Percentiles rank a stretch among this genome's conserved stretches.
These are phyloP conservation scores for Trifolium fragiferum DNA, from an alignment of 306 rosid species.

Conservation along the genomic window DNA sequence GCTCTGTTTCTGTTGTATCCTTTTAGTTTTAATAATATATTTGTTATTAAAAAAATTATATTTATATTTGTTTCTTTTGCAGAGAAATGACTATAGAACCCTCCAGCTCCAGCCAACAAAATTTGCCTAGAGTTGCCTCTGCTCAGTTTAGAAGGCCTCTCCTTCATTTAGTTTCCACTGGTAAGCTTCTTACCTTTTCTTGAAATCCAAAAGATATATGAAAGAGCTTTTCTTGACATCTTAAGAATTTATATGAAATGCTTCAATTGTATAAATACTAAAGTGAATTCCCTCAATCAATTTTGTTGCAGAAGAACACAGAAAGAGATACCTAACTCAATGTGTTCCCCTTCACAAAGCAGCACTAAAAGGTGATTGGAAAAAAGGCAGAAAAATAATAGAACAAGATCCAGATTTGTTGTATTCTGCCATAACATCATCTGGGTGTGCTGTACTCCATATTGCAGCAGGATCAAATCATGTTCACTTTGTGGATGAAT, in stretches of 20 bases:
- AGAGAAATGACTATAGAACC: conserved; percentile 37
- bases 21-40: no score
- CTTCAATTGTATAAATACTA: not conserved
- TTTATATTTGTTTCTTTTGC: not conserved
- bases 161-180: conserved; percentile 32
- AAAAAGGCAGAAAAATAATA: conserved; percentile 38
- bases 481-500: conserved; percentile 42
- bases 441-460: conserved; percentile 51
- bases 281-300: not conserved
- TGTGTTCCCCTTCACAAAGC: conserved; percentile 56
- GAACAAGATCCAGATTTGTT: conserved; percentile 8
- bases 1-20: no score
- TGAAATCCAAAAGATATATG: no score
- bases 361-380: conserved; percentile 52
- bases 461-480: conserved; percentile 50
- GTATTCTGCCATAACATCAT: conserved; percentile 41
- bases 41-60: no score
- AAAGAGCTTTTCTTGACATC: not conserved
- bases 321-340: conserved; percentile 25
- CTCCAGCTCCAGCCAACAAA: not conserved
- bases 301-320: conserved; percentile 39
- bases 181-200: conserved; percentile 24
- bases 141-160: conserved; percentile 40
- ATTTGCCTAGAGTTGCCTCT: conserved; percentile 31
- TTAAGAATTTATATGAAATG: not conserved